Conservation (phyloP, 1,284 basidiomycete genomes). For the Xerocomus cyaneibrunnescens region DNA sequence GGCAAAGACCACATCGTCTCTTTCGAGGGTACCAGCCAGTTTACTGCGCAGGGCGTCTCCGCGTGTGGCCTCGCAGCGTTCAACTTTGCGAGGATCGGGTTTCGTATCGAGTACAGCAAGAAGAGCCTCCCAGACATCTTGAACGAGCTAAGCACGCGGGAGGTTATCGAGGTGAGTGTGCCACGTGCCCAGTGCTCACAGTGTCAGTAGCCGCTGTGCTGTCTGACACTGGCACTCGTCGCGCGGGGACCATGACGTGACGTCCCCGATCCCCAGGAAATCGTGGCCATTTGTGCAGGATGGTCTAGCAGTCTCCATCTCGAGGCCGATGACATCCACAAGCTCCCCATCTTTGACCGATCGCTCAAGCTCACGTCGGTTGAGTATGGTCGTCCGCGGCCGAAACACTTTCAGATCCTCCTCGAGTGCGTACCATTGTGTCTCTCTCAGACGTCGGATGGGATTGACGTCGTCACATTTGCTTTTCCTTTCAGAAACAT, state of each 20-base stretch:
- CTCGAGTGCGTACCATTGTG: conserved; percentile 41
- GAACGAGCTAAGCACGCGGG: conserved; percentile 20
- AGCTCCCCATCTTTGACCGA: conserved; percentile 43
- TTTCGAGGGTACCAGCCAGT: conserved; percentile 50
- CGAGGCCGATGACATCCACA: conserved; percentile 52
- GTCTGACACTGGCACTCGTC: no score
- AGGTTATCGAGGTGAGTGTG: conserved; percentile 26
- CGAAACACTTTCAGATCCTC: conserved; percentile 42
- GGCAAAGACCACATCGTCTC: conserved; percentile 39
- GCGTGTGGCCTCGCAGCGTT: conserved; percentile 63
- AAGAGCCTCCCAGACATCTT: conserved; percentile 14
- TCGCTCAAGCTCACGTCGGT: conserved; percentile 40
- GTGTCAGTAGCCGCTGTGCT: no score
- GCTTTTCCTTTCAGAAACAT: conserved; percentile 32
- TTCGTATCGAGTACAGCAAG: conserved; percentile 21
- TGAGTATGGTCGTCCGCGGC: conserved; percentile 41
- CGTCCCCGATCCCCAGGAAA: conserved; percentile 40
- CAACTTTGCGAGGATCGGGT: conserved; percentile 53
- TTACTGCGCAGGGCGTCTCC: conserved; percentile 42
- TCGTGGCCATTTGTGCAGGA: conserved; percentile 49
- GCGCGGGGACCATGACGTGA: no score
- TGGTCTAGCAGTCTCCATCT: conserved; percentile 56
- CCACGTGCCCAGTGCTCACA: neutral
- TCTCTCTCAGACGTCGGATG: neutral
- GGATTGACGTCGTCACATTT: neutral